Evolutionary conservation across 805 yeast species (phyloP).

Genomic region (Candida alai): DNA sequence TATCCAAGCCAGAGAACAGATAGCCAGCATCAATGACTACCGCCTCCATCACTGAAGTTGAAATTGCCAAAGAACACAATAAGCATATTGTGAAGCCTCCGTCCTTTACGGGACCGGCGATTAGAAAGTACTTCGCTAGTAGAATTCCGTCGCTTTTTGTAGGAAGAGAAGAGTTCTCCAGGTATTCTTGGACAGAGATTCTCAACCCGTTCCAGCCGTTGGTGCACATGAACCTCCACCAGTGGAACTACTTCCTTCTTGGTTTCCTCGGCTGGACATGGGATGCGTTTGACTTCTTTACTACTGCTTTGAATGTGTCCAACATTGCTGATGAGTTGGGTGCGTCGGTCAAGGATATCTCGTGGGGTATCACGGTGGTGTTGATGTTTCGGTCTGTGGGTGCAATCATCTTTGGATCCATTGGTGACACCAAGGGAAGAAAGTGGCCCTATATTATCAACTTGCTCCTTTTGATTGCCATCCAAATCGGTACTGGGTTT

Average conservation of each 20-base stretch:
- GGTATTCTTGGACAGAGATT: conserved; percentile 34
- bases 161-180: conserved; percentile 39
- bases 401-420: conserved; percentile 60
- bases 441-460: conserved; percentile 61
- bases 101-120: conserved; percentile 7
- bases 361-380: conserved; percentile 73
- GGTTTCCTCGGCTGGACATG: conserved; percentile 68
- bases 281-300: conserved; percentile 71
- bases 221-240: conserved; percentile 28
- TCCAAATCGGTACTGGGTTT: conserved; percentile 67
- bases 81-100: conserved; percentile 25
- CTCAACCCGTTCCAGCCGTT: conserved; percentile 45
- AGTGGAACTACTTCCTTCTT: conserved; percentile 57
- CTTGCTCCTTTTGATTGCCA: conserved; percentile 41
- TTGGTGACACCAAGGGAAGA: conserved; percentile 63
- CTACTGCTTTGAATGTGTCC: conserved; percentile 53
- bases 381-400: conserved; percentile 71
- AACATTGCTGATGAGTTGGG: conserved; percentile 48
- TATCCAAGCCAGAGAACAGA: no score
- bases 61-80: neutral
- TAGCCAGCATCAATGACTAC: no score
- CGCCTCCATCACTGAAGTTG: no score
- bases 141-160: conserved; percentile 48
- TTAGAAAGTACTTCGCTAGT: conserved; percentile 34
- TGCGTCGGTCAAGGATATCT: conserved; percentile 44